Base-by-base conservation (phyloP, 169 alveolate genomes). In the Plasmodium sp. region DNA sequence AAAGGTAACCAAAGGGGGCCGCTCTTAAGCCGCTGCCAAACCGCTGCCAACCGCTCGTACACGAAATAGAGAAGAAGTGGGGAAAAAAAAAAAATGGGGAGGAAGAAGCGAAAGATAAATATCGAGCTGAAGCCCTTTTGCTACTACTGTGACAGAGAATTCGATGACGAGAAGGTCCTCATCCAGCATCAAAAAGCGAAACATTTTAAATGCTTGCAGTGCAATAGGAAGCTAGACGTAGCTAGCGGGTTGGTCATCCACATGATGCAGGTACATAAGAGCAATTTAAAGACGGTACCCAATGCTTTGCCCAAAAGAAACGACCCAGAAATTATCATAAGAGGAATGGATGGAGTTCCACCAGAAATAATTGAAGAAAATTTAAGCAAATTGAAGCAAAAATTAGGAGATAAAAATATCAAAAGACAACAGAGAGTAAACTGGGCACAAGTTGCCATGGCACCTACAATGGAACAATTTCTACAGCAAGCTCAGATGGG, bases 281-380 rank as follows among this genome's bases (percentile, higher is more conserved):
- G 97, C 82, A 96, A 96, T 82, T 95, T 97, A 82, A 90, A 96
- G 71, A 97, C 97, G 83, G 99, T 99, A 31, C 99, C 99, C 45
- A 98, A 98, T 94, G 99, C 99, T 0, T 96, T 98, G 84, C 98
- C 98, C 31, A 99, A 99, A 71, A 96, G 99, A 84, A 99, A 99
- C 90, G 96, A 98, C 71, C 96, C 98, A 34, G 99, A 97, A 82
- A 93, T 98, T 16, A 97, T 98, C 54, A 98, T 99, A 45, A 99
- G 98, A 96, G 99, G 99, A 14, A 99, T 99, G 99, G 98, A 98
- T 83, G 99, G 99, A 34, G 99, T 99, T 10, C 99, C 99, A 45
- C 48, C 95, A 22, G 98, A 96, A 56, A 83, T 98, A 33, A 96
- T 98, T 31, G 98, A 96, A 75, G 99, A 98, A 84, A 96, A 96